These are phyloP conservation scores for Dothideomycetes sp. DNA, from an alignment of 2,329 filamentous ascomycete genomes.

Conservation along the genomic window DNA sequence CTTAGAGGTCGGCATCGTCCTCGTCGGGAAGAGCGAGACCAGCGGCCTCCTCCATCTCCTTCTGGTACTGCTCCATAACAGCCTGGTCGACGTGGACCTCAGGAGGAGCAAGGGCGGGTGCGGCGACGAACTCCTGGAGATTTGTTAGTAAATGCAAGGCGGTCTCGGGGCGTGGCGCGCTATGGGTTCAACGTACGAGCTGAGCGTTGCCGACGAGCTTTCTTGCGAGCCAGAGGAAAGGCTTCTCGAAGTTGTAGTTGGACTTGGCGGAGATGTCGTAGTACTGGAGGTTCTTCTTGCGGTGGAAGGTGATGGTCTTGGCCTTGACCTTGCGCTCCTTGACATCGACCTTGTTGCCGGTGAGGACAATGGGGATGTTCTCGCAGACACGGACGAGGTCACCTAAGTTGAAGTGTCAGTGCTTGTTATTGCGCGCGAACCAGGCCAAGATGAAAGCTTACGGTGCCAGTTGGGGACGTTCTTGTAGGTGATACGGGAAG, in stretches of 20 bases:
- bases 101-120: slow-evolving; percentile 85
- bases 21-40: slow-evolving; percentile 84
- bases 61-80: slow-evolving; percentile 69
- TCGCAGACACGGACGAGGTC: slow-evolving; percentile 98
- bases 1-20: slow-evolving; percentile 62
- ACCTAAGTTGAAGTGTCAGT: slow-evolving; percentile 41
- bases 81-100: slow-evolving; percentile 80
- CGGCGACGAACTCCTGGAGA: slow-evolving; percentile 83
- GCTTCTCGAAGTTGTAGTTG: slow-evolving; percentile 99
- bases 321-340: slow-evolving; percentile 99
- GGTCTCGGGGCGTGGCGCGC: background rate
- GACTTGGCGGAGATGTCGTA: slow-evolving; percentile 99
- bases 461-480: slow-evolving; percentile 99
- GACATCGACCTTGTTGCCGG: slow-evolving; percentile 99
- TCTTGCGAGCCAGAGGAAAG: slow-evolving; percentile 97
- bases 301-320: slow-evolving; percentile 99
- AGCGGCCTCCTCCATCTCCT: slow-evolving; percentile 79
- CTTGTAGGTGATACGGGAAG: slow-evolving; percentile 99
- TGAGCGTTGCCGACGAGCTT: slow-evolving; percentile 93
- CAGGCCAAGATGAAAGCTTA: slow-evolving; percentile 43
- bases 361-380: slow-evolving; percentile 96
- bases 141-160: slow-evolving; percentile 15
- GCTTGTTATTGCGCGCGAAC: slow-evolving; percentile 1
- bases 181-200: slow-evolving; percentile 68
- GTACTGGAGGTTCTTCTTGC: slow-evolving; percentile 99